A percentile compares a stretch with the other conserved stretches of the same genome.
These are phyloP conservation scores for Colletotrichum sp. DNA, from an alignment of 2,329 filamentous ascomycete species.

Conservation along the genomic window DNA sequence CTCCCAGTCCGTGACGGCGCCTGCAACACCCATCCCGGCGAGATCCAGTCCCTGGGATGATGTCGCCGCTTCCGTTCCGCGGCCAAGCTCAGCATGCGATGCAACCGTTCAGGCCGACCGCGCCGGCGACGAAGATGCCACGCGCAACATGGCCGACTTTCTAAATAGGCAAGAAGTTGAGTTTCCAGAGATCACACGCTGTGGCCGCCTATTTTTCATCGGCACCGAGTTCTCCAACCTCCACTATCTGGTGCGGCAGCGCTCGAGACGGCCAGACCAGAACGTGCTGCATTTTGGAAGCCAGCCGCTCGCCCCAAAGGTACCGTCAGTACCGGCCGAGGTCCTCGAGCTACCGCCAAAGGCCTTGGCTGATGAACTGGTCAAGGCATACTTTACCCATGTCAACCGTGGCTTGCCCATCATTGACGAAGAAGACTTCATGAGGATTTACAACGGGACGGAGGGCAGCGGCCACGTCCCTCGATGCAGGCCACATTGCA, in stretches of 20 bases:
- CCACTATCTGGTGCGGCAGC: slow-evolving; percentile 58
- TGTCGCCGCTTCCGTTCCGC: not conserved
- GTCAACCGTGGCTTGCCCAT: slow-evolving; percentile 58
- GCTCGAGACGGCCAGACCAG: slow-evolving; percentile 26
- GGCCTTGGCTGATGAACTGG: slow-evolving; percentile 51
- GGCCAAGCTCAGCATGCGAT: not conserved
- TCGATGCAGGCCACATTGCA: slow-evolving; percentile 27
- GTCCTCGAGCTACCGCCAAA: slow-evolving; percentile 55
- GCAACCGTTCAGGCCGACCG: not conserved
- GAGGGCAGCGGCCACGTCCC: slow-evolving; percentile 27
- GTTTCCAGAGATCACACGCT: slow-evolving; percentile 49
- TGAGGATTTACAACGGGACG: slow-evolving; percentile 53
- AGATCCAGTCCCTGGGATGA: not conserved
- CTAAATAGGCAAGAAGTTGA: slow-evolving; percentile 53
- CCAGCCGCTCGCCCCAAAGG: slow-evolving; percentile 40
- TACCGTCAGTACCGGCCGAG: slow-evolving; percentile 46
- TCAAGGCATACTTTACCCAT: slow-evolving; percentile 54
- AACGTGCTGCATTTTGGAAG: slow-evolving; percentile 39
- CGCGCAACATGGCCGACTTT: slow-evolving; percentile 54
- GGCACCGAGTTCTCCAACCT: slow-evolving; percentile 62
- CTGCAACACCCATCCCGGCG: slow-evolving; percentile 23
- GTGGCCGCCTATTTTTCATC: slow-evolving; percentile 57
- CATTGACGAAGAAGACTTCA: slow-evolving; percentile 56
- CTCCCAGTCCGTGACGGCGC: slow-evolving; percentile 28
- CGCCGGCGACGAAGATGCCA: slow-evolving; percentile 41